Evolutionary conservation across 345 rosid genomes (phyloP), one percentile per base, ranked within the genome.

Genomic region (Bruguiera sexangula): DNA sequence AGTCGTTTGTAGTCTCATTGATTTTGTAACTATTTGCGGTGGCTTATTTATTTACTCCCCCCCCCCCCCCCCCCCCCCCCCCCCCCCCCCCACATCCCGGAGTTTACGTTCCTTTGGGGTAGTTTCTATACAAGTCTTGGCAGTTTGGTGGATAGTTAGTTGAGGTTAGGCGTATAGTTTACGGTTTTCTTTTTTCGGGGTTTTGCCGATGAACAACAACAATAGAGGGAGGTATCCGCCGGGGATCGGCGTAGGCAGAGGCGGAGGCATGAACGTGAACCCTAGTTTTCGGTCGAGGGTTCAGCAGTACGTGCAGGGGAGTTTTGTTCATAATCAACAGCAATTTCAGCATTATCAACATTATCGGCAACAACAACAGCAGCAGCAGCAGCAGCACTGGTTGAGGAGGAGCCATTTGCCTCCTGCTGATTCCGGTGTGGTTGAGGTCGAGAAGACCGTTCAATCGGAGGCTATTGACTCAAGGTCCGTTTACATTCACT

Each of bases 401-500:
- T 70, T 86, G 62, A 84, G 96, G 74, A 83, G 91, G 68, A 66
- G 67, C 69, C 87, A 82, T 82, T 61, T 87, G 69, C 82, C 62
- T 67, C 72, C 65, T 69, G 56, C 66, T 1, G 82, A 79, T 68
- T 69, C 82, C 26, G 51, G 21, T 19, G 57, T 68, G 21, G 93
- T 79, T 43, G 97, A 89, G 82, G 90, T 89, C 52, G 92, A 96
- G 82, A 88, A 85, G 86, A 85, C 89, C 24, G 84, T 89, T 59
- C 97, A 89, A 76, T 71, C 97, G 0, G 99, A 89, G 83, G 88
- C 97, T 30, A 79, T 73, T 60, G 93, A 92, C 78, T 76, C 98
- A 15, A 87, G 92, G 99, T 92, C 59, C 48, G 64, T 20, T 55
- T 37, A 1, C 13, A 4, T 24, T 4, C 3, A 0, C 6, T 5